phyloP scores from a whole-genome alignment of 2,329 filamentous ascomycete genomes.

The Arthrobotrys musiformis region DNA sequence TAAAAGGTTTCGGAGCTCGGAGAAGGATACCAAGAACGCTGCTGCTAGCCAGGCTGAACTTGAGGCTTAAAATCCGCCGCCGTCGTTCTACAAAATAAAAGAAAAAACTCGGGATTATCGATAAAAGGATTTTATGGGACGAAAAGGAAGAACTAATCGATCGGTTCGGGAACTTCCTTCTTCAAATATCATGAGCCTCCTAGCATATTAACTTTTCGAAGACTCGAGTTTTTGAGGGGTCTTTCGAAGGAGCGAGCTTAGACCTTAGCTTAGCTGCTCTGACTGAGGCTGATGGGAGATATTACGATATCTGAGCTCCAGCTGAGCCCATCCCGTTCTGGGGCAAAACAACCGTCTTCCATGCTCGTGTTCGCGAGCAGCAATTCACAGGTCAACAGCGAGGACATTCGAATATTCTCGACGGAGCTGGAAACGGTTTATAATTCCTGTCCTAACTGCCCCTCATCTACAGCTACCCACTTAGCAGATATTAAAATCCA shows the following conservation, averaged over 20 bases:
- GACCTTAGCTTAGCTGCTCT: constrained; percentile 1
- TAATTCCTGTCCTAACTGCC: no score
- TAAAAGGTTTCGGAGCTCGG: background rate
- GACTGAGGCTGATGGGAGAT: constrained; percentile 50
- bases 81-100: background rate
- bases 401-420: constrained; percentile 28
- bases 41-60: background rate
- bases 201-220: no score
- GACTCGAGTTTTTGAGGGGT: background rate
- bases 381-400: background rate
- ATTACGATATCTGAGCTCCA: constrained; percentile 28
- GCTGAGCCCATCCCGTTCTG: background rate
- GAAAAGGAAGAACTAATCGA: constrained; percentile 1
- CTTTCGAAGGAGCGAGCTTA: background rate
- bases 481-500: no score
- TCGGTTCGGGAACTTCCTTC: constrained; percentile 5
- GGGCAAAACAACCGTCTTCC: background rate
- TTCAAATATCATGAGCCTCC: constrained; percentile 1
- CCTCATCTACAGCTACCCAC: no score
- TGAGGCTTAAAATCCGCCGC: background rate
- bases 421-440: background rate
- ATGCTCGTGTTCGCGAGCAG: background rate
- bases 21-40: background rate
- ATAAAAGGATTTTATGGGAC: background rate
- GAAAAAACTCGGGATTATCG: background rate